Base-by-base conservation (phyloP, 768 basidiomycete genomes). In the Boletales sp. region DNA sequence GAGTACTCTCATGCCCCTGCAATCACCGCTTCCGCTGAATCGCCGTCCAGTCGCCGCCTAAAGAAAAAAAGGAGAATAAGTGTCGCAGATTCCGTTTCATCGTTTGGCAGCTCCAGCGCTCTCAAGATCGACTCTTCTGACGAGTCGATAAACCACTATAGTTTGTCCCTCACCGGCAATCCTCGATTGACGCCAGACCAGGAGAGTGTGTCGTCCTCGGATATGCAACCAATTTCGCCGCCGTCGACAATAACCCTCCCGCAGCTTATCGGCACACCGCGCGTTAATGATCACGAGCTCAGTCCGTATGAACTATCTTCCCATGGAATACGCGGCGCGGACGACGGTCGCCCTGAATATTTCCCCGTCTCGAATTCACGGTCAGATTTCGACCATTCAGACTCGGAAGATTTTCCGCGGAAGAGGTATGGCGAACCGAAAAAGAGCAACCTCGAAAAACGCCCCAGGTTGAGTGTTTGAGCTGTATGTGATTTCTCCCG, bases 21-120 rank as follows among this genome's bases (percentile, higher is more conserved):
- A 57, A 58, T 69, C 57, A 34, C 69, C 54, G 46, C 60, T 30
- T 53, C 62, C 54, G 54, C 58, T 13, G 69, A 67, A 57, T 63
- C 63, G n/a, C 58, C 57, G 52, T 49, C 49, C 8, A 34, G 54
- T 49, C 61, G 63, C 54, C 68, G 65, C 21, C 65, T 61, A 28
- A 70, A 57, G 57, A 68, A 68, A 59, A 70, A 60, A 57, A 67
- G 67, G 57, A 62, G 67, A 50, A 68, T 66, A 56, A 70, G 67
- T 56, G 58, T 69, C 30, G 59, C 68, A 47, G 67, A 68, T 45
- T 68, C 68, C 8, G 61, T 70, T 45, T 69, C 67, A 41, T 70
- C 67, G 31, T 70, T 62, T 48, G 64, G 50, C 44, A 70, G 68
- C 30, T 67, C 56, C 34, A 47, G 45, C 41, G 63, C 59, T 38